phyloP scores from a whole-genome alignment of 352 stramenopile species.

The Globisporangium carolinianum region DNA sequence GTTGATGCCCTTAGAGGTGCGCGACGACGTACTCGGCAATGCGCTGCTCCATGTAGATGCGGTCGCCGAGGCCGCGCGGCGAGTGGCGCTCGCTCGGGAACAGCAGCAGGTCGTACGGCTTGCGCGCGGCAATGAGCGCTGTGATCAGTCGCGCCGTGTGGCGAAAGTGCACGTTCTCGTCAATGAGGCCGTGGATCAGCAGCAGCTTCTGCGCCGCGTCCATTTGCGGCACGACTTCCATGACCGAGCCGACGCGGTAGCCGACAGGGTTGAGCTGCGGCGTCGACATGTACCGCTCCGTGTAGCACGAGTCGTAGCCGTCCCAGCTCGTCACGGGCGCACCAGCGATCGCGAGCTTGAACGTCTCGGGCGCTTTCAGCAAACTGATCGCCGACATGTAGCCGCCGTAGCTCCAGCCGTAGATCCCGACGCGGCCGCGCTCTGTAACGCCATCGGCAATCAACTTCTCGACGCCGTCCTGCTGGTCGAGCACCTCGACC shows the following conservation, averaged over 20 bases:
- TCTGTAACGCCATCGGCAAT: slow-evolving; percentile 85
- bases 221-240: slow-evolving; percentile 92
- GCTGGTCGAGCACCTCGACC: slow-evolving; percentile 85
- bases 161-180: slow-evolving; percentile 98
- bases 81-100: slow-evolving; percentile 96
- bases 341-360: slow-evolving; percentile 93
- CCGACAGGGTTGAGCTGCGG: slow-evolving; percentile 89
- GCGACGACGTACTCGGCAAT: slow-evolving; percentile 85
- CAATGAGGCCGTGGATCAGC: slow-evolving; percentile 95
- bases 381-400: slow-evolving; percentile 97
- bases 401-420: slow-evolving; percentile 98
- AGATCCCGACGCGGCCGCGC: slow-evolving; percentile 88
- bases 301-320: slow-evolving; percentile 99
- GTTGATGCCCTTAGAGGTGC: slow-evolving; percentile 41
- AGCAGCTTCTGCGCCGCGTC: slow-evolving; percentile 86
- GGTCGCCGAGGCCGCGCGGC: slow-evolving; percentile 87
- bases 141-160: slow-evolving; percentile 97
- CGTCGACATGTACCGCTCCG: slow-evolving; percentile 96
- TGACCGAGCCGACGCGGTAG: slow-evolving; percentile 88
- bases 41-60: slow-evolving; percentile 94
- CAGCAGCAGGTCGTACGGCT: slow-evolving; percentile 95
- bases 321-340: slow-evolving; percentile 97
- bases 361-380: slow-evolving; percentile 93
- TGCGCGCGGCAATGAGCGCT: slow-evolving; percentile 89
- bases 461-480: slow-evolving; percentile 76